Evolutionary conservation across 2,329 filamentous ascomycete genomes (phyloP), one percentile per base, ranked within the genome.

Genomic region (Alternaria arborescens): DNA sequence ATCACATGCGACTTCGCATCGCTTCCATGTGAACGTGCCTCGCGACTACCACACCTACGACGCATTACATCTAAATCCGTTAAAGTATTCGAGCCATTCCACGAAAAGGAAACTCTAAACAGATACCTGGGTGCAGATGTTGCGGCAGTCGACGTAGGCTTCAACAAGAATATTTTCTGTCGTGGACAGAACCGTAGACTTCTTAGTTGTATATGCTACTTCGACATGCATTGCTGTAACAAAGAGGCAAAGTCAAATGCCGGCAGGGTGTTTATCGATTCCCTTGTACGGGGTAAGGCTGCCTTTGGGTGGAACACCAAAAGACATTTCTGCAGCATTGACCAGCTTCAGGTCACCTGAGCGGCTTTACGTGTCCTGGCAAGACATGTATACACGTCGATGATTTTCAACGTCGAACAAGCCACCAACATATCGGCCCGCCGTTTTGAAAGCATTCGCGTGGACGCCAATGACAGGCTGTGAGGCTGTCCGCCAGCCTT

Each of bases 401-500:
- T 12, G 16, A 26, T 18, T 41, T 41, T 16, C 24, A 52, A 18
- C 50, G n/a, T 52, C 34, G 28, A 41, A 38, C 34, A 30, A 51
- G 44, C 36, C 43, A 46, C 47, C 26, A 52, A 24, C 60, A 14
- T 50, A 47, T 38, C 48, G 41, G 55, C 36, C 53, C 40, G 59
- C 52, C 55, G 65, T 68, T 66, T 68, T 41, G 52, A 43, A 58
- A 30, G 36, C 47, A 42, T 34, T 41, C 32, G 53, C 50, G 46
- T 50, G 47, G 36, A 48, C 44, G 40, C 42, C 52, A 54, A 55
- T 62, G 57, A 67, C 67, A 66, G 67, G 70, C 52, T 58, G 42
- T 52, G 20, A 50, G n/a, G 36, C 32, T 28, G 34, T 32, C 20
- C 50, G 40, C 52, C 60, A 63, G 63, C 67, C 64, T 62, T 59